These are phyloP conservation scores for Colletotrichum gigasporum DNA, from an alignment of 2,329 filamentous ascomycete species.

Conservation along the genomic window DNA sequence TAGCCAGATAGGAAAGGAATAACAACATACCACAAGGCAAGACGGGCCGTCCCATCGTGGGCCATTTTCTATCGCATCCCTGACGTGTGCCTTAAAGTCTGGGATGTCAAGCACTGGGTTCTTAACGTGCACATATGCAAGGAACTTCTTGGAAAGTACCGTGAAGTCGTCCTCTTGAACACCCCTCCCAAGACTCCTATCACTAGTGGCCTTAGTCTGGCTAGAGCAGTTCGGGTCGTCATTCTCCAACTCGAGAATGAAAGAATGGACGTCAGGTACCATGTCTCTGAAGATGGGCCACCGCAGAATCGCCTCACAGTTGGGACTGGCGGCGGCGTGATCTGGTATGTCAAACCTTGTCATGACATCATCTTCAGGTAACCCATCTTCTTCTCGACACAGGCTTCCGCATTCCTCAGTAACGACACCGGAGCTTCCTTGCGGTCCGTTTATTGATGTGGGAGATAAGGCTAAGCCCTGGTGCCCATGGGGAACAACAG, in stretches of 20 bases:
- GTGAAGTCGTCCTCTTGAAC: slow-evolving; percentile 40
- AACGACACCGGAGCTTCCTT: not conserved
- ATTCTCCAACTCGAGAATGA: slow-evolving; percentile 30
- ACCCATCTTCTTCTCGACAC: not conserved
- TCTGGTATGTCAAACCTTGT: slow-evolving; percentile 28
- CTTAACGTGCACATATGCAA: slow-evolving; percentile 43
- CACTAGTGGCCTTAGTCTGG: not conserved
- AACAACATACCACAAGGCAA: slow-evolving; percentile 41
- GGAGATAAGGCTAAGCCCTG: not conserved
- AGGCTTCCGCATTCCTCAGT: not conserved
- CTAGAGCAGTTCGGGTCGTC: slow-evolving; percentile 25
- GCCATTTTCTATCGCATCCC: slow-evolving; percentile 36
- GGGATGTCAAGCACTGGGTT: slow-evolving; percentile 42
- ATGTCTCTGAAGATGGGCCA: slow-evolving; percentile 41
- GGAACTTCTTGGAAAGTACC: slow-evolving; percentile 38
- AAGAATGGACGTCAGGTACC: slow-evolving; percentile 34
- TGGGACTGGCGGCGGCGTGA: slow-evolving; percentile 27
- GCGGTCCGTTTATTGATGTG: not conserved
- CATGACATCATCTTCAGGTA: slow-evolving; percentile 14
- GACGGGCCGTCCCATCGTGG: slow-evolving; percentile 40
- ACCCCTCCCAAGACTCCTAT: slow-evolving; percentile 31
- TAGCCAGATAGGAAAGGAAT: too few species aligned
- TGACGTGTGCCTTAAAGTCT: slow-evolving; percentile 33
- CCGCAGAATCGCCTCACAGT: slow-evolving; percentile 38
- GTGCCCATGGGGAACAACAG: not conserved